Evolutionary conservation across 164 flowering plant genomes (phyloP), one percentile per base, ranked within the genome.

Genomic region (Umbilicus rupestris): DNA sequence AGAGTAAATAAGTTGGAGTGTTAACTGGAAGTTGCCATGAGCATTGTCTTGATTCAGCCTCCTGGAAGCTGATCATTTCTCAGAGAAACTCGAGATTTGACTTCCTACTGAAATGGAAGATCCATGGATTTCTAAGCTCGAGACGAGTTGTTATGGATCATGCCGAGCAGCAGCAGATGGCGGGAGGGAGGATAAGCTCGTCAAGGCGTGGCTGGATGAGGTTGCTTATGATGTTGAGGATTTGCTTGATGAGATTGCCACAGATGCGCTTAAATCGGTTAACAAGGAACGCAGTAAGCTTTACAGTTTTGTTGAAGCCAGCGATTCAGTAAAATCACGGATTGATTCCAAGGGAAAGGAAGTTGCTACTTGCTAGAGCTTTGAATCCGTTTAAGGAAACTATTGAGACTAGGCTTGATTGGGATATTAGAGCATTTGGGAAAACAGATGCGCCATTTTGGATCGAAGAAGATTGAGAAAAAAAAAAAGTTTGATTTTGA

Each of bases 201-300:
- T n/a, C n/a, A n/a, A n/a, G n/a, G n/a, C n/a, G n/a, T n/a, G n/a
- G n/a, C n/a, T n/a, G n/a, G n/a, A n/a, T n/a, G n/a, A n/a, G n/a
- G n/a, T n/a, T n/a, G n/a, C n/a, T 46, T 37, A 17, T 66, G 68
- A 66, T 30, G 68, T 39, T 31, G 68, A 65, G 58, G 68, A 65
- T 26, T 45, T 65, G 10, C 68, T 65, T n/a, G 58, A 65, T 65
- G 68, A 65, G 58, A 45, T 65, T 50, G 68, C 68, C 17, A 65
- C 68, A 16, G 58, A 65, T 30, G 58, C 41, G 16, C 37, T 65
- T 29, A 22, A 29, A 9, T 31, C 58, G 26, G 20, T n/a, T 28
- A 45, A 37, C 35, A 46, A 39, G 39, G 37, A 29, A 17, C 35
- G 35, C 29, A 16, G 29, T 28, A 16, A 7, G 42, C n/a, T 24